Percentiles rank a stretch among this genome's conserved stretches.
Conservation (phyloP, 495 filamentous ascomycete species). For the Jackrogersella multiformis region DNA sequence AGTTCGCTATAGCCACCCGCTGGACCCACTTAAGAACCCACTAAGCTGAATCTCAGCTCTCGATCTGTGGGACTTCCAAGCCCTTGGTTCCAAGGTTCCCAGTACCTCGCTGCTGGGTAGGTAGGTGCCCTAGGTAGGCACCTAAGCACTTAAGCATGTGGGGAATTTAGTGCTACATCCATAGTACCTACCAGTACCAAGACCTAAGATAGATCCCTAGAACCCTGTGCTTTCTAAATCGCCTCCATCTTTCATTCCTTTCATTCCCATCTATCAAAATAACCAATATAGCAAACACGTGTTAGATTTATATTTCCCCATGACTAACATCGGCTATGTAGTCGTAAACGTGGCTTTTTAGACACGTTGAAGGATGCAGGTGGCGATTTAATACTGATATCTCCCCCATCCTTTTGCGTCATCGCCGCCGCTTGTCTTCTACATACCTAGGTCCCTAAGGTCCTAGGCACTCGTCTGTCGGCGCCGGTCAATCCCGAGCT, state of each 20-base stretch:
- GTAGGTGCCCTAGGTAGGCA: too few relatives aligned
- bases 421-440: not conserved
- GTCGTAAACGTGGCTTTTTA: not conserved
- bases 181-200: too few relatives aligned
- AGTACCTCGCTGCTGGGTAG: too few relatives aligned
- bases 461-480: not conserved
- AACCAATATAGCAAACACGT: not conserved
- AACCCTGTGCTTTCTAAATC: too few relatives aligned
- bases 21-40: not conserved
- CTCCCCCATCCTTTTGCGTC: not conserved
- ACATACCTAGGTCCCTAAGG: too few relatives aligned
- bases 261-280: too few relatives aligned
- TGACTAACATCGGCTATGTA: not conserved
- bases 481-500: not conserved
- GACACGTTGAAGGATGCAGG: not conserved
- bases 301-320: not conserved
- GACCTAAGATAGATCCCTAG: too few relatives aligned
- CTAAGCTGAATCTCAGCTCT: constrained; percentile 25
- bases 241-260: not conserved
- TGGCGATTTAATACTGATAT: not conserved
- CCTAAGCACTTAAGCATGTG: too few relatives aligned
- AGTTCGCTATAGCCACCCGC: not conserved
- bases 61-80: too few relatives aligned
- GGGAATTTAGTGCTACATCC: too few relatives aligned
- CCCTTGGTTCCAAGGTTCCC: too few relatives aligned